phyloP scores from a whole-genome alignment of 192 early-diverging fungal species.

The Coemansia sp. region DNA sequence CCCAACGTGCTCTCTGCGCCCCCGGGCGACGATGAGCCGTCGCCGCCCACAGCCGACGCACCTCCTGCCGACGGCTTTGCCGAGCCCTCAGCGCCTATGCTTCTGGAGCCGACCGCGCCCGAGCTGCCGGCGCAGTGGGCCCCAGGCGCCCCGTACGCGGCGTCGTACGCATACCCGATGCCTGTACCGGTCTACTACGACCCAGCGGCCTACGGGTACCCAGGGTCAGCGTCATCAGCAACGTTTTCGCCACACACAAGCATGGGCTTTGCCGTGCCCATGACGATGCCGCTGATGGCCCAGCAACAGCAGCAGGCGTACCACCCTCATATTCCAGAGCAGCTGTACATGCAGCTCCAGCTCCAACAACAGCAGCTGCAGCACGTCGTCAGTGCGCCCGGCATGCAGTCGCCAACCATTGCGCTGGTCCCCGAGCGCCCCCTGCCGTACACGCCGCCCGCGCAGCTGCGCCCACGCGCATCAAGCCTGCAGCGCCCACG shows the following conservation, averaged over 20 bases:
- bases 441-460: constrained; percentile 6
- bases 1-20: constrained; percentile 44
- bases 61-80: constrained; percentile 18
- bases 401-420: background rate
- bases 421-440: background rate
- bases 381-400: background rate
- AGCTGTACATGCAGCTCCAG: background rate
- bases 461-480: background rate
- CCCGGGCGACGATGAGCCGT: constrained; percentile 16
- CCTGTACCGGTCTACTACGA: constrained; percentile 30
- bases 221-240: background rate
- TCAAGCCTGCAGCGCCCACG: constrained; percentile 3
- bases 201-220: constrained; percentile 8
- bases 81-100: constrained; percentile 50
- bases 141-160: constrained; percentile 4
- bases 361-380: background rate
- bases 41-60: background rate
- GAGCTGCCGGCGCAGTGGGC: constrained; percentile 43
- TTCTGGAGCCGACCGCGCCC: constrained; percentile 44
- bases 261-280: constrained; percentile 30
- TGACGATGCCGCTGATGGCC: background rate
- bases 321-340: background rate
- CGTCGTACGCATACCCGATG: constrained; percentile 29
- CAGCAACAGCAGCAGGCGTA: constrained; percentile 5
- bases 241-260: background rate